These are phyloP conservation scores for Stachybotrys echinatus DNA, from an alignment of 2,329 filamentous ascomycete species.

Conservation along the genomic window DNA sequence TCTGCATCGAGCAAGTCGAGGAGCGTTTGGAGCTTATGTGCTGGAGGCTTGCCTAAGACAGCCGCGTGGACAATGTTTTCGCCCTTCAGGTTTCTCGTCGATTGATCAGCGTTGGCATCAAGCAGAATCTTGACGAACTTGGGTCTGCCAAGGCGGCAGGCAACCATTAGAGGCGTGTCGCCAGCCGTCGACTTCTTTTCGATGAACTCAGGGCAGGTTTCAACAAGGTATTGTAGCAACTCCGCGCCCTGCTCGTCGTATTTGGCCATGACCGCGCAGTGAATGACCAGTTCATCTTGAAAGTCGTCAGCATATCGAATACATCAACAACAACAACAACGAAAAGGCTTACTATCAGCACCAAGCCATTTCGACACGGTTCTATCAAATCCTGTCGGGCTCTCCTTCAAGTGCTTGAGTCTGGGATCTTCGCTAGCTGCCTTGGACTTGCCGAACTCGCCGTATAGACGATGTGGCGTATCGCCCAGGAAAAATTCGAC, in stretches of 20 bases:
- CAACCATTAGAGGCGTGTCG: conserved; percentile 64
- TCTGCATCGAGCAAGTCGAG: conserved; percentile 53
- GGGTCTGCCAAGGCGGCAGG: conserved; percentile 50
- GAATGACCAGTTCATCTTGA: conserved; percentile 57
- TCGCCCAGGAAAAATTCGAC: conserved; percentile 77
- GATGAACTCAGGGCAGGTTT: conserved; percentile 54
- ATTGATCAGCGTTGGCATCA: conserved; percentile 64
- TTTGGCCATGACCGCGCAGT: conserved; percentile 54
- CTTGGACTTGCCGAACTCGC: conserved; percentile 59
- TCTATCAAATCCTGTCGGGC: conserved; percentile 57
- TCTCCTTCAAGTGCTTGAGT: conserved; percentile 55
- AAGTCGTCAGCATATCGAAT: conserved; percentile 12
- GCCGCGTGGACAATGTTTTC: conserved; percentile 67
- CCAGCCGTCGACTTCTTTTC: conserved; percentile 55
- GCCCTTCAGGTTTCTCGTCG: conserved; percentile 51
- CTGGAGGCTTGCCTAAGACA: conserved; percentile 23
- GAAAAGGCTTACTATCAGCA: conserved; percentile 45
- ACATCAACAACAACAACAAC: not conserved
- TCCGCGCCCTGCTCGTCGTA: conserved; percentile 35
- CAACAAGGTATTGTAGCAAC: conserved; percentile 61
- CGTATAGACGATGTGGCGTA: conserved; percentile 60
- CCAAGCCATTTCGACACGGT: conserved; percentile 58
- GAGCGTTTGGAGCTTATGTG: conserved; percentile 36
- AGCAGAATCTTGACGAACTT: conserved; percentile 58
- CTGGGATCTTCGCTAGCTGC: conserved; percentile 55